Conservation (phyloP, 106 monocot species). For the Acorus gramineus region DNA sequence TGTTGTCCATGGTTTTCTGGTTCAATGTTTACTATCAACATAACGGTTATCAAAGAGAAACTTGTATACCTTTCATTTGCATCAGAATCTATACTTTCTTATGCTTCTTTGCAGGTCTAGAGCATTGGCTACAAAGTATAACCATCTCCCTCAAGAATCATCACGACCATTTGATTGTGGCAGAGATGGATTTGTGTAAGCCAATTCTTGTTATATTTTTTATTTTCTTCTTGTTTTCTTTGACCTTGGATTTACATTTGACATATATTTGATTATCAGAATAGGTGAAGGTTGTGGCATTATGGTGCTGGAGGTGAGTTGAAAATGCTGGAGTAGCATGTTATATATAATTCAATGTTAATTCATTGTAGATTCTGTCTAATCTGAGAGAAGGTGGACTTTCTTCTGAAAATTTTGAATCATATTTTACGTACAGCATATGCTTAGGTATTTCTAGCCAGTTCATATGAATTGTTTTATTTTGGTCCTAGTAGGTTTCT, state of each 20-base stretch:
- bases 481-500: no score
- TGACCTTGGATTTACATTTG: background rate
- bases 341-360: no score
- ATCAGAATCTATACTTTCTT: background rate
- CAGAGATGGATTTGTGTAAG: conserved; percentile 99
- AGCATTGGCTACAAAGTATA: conserved; percentile 83
- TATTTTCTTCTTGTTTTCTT: conserved; percentile 1
- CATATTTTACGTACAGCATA: no score
- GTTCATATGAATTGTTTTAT: no score
- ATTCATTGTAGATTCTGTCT: no score
- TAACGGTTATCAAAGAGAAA: background rate
- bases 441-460: no score
- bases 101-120: conserved; percentile 52
- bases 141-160: conserved; percentile 49
- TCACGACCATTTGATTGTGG: conserved; percentile 93
- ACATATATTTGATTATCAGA: conserved; percentile 23
- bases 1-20: background rate
- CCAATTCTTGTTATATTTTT: background rate
- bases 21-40: background rate
- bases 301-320: conserved; percentile 86
- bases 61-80: background rate
- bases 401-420: no score
- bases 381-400: no score
- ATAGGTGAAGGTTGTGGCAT: conserved; percentile 93
- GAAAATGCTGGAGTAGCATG: background rate